Base-by-base conservation (phyloP, 352 stramenopile genomes). In the Globisporangium lucens region DNA sequence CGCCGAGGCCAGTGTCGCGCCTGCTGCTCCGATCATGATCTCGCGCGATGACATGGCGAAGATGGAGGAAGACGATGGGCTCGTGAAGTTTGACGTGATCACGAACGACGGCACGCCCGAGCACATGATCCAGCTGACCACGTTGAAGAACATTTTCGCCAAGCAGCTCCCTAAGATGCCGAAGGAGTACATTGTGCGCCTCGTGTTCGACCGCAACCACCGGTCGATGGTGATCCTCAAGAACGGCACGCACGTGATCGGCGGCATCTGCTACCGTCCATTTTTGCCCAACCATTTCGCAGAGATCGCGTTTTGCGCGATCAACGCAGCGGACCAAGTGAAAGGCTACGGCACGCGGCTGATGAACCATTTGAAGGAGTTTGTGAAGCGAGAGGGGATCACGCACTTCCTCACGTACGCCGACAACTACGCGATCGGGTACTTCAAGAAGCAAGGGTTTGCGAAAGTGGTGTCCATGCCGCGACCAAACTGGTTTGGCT, bases 301-400 rank as follows among this genome's bases (percentile, higher is more conserved):
- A n/a, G 98, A 99, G 72, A 99, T 99, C 79, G 98, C 97, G 4
- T 99, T 99, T 76, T 99, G 97, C 71, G 98, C 97, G 15, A 98
- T 99, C 62, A 98, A 97, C 65, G 97, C 97, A 0, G 93, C 80
- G 12, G 97, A 99, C 72, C 97, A 99, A 71, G 93, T 98, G 17
- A 94, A 95, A 67, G 98, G 98, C 29, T 99, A 99, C 75, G 98
- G 98, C 59, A 99, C 97, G 29, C 94, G 97, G 15, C 70, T 99
- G 51, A 99, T 99, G 98, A 99, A 99, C 83, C 90, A 99, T 67
- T 68, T 99, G 38, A 99, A 99, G 78, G 90, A 98, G 74, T 97
- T 98, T 69, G 95, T 97, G 20, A 97, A 98, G 68, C 87, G 73
- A 9, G 88, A 96, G 62, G 80, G 82, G 2, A 93, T 97, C 53